Evolutionary conservation across 2,329 filamentous ascomycete species (phyloP).

Genomic region (Penicillium decumbens): DNA sequence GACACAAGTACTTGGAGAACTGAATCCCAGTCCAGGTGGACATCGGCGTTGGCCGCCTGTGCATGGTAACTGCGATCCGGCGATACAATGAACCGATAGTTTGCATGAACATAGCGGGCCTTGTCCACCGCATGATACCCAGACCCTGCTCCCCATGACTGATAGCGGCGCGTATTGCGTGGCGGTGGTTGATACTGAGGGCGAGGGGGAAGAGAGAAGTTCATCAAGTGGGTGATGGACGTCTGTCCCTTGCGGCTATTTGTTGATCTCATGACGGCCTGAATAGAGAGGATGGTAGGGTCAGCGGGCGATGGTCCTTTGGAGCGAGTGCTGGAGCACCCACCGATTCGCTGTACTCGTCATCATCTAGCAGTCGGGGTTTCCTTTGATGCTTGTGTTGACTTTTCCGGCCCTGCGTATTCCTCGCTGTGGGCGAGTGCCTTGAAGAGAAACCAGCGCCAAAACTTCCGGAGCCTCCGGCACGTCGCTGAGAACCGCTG

Average conservation of each 20-base stretch:
- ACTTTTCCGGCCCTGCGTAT: conserved; percentile 69
- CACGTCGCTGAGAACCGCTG: conserved; percentile 37
- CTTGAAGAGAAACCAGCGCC: conserved; percentile 39
- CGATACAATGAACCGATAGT: conserved; percentile 93
- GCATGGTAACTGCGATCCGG: conserved; percentile 72
- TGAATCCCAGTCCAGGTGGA: conserved; percentile 83
- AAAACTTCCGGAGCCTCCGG: conserved; percentile 40
- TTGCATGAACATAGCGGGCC: conserved; percentile 86
- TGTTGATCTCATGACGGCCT: conserved; percentile 60
- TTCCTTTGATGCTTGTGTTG: conserved; percentile 79
- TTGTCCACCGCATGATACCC: conserved; percentile 90
- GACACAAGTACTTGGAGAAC: conserved; percentile 91
- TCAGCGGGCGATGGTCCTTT: conserved; percentile 8
- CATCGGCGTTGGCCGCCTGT: conserved; percentile 80
- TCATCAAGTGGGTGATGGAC: conserved; percentile 94
- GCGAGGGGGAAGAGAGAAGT: conserved; percentile 75
- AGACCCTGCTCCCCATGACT: conserved; percentile 79
- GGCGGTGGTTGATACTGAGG: conserved; percentile 56
- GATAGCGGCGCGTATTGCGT: conserved; percentile 63
- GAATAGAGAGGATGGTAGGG: conserved; percentile 5
- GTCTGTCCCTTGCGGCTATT: conserved; percentile 83
- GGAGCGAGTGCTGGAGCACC: conserved; percentile 31
- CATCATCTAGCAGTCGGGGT: conserved; percentile 72
- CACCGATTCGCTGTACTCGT: conserved; percentile 77
- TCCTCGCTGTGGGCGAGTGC: conserved; percentile 50